Conservation (phyloP, 495 filamentous ascomycete genomes). For the Hypomontagnella submonticulosa region DNA sequence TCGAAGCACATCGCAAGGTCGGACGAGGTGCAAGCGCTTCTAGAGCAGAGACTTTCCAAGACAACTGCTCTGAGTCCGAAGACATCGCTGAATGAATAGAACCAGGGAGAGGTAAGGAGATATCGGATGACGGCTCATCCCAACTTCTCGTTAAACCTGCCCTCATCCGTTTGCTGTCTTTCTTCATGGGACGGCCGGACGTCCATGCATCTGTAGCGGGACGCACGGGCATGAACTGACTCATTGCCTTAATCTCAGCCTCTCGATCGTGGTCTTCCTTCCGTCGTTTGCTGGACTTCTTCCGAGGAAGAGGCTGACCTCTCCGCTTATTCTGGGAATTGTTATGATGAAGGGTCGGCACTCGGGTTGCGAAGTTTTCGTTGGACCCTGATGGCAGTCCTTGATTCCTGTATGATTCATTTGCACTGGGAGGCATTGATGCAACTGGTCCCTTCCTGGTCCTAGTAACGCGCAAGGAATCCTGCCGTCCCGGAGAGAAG, state of each 20-base stretch:
- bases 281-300: constrained; percentile 82
- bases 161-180: constrained; percentile 72
- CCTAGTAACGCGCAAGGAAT: constrained; percentile 54
- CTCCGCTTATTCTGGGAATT: constrained; percentile 61
- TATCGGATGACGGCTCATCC: constrained; percentile 73
- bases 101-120: constrained; percentile 75
- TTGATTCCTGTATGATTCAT: constrained; percentile 32
- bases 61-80: constrained; percentile 73
- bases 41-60: constrained; percentile 78
- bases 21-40: constrained; percentile 82
- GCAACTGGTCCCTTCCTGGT: constrained; percentile 47
- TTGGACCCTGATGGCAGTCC: constrained; percentile 46
- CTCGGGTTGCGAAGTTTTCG: constrained; percentile 54
- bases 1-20: constrained; percentile 76
- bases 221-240: constrained; percentile 72
- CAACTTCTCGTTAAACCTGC: constrained; percentile 63
- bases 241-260: constrained; percentile 88
- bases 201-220: constrained; percentile 63
- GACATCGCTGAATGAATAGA: constrained; percentile 80
- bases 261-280: constrained; percentile 78
- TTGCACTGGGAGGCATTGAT: constrained; percentile 40
- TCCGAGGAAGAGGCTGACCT: constrained; percentile 67
- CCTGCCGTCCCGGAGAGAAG: constrained; percentile 63
- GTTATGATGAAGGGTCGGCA: constrained; percentile 70
- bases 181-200: constrained; percentile 62